Conservation (phyloP, 306 rosid genomes). For the Notholithocarpus densiflorus region DNA sequence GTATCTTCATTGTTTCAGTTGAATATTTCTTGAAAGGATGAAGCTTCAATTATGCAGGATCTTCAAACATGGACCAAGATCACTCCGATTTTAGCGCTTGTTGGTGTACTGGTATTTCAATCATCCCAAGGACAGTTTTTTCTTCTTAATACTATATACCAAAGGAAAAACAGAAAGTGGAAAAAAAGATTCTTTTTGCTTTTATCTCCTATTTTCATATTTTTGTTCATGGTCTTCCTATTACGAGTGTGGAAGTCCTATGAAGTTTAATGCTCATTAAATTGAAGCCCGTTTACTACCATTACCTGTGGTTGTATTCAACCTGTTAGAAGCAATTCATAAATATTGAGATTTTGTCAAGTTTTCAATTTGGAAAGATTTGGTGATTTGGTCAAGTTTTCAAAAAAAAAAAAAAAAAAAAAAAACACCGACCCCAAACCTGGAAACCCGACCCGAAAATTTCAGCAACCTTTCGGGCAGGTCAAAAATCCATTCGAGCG, state of each 20-base stretch:
- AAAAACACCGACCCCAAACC: no score
- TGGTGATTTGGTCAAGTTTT: no score
- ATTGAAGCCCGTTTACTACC: background rate
- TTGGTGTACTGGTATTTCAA: slow-evolving; percentile 66
- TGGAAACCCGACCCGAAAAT: no score
- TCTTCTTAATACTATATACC: no score
- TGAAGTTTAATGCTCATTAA: background rate
- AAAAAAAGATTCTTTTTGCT: background rate
- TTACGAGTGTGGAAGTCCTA: background rate
- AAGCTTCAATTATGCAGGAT: slow-evolving; percentile 39
- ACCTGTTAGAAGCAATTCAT: background rate
- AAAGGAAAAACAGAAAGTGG: background rate
- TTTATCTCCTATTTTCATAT: background rate
- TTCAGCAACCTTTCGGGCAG: no score
- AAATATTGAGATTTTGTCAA: no score
- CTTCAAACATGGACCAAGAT: slow-evolving; percentile 13
- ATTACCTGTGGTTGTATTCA: background rate
- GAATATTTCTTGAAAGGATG: background rate
- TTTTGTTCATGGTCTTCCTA: background rate
- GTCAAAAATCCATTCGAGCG: no score
- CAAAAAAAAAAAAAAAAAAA: no score
- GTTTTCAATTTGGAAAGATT: no score
- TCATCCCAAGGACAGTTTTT: background rate
- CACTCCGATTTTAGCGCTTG: slow-evolving; percentile 57
- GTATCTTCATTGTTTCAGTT: background rate